Base-by-base conservation (phyloP, 345 rosid genomes). In the Eucalyptus dawsonii region DNA sequence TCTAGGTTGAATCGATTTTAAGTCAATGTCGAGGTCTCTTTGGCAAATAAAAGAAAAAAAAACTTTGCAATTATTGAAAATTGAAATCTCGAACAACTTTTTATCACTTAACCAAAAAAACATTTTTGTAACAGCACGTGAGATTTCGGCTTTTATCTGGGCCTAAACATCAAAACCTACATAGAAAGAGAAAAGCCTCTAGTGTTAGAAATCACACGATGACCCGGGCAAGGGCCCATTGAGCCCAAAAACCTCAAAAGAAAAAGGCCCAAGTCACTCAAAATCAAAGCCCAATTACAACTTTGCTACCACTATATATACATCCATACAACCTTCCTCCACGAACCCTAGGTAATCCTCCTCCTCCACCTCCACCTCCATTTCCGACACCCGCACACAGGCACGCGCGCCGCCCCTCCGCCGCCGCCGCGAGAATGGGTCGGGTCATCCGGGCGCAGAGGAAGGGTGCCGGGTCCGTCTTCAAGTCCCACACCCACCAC, bases 391-490 rank as follows among this genome's bases (percentile, higher is more conserved):
- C 24, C 25, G 25, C 83, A 19, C 45, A 21, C 83, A 72, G 83
- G 83, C 83, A 76, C 47, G 47, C 47, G 42, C 27, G 83, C 40
- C 83, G 44, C 44, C 81, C 31, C 19, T 14, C 27, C 21, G 24
- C 40, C 9, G 47, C 83, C 83, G 44, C 45, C 88, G 47, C 29
- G 47, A 34, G 16, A 87, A 94, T 94, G 94, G 94, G 95, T 87
- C 90, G 94, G 16, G 95, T 94, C 6, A 92, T 94, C 87, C 91
- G 95, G 16, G 93, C 95, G 21, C 95, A 93, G 76, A 93, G 94
- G 88, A 94, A 94, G 93, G 95, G 95, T 80, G 93, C 95, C 4
- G 95, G 95, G 3, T 94, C 95, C 8, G 94, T 94, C 88, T 94
- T 94, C 93, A 93, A 93, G 90, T 93, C 95, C 76, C 94, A 94